Evolutionary conservation across 768 basidiomycete species (phyloP).

Genomic region (Leccinum aurantiacum): DNA sequence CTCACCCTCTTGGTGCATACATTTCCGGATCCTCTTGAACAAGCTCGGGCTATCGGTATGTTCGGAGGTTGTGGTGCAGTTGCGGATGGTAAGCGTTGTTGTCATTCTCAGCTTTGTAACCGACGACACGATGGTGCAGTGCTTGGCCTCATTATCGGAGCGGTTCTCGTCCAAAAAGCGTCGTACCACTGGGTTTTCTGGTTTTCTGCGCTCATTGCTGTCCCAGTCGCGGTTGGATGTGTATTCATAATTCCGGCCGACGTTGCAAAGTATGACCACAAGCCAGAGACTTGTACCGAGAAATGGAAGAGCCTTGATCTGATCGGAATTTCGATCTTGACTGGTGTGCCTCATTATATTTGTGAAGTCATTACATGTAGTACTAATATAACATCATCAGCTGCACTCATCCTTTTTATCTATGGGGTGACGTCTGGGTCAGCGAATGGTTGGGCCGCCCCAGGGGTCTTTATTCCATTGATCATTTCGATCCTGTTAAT

Average conservation of each 20-base stretch:
- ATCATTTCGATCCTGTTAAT: constrained; percentile 43
- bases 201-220: constrained; percentile 41
- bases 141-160: constrained; percentile 44
- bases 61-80: constrained; percentile 48
- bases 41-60: constrained; percentile 47
- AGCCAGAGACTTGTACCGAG: not conserved
- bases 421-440: constrained; percentile 49
- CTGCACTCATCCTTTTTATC: constrained; percentile 39
- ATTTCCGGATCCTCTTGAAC: constrained; percentile 47
- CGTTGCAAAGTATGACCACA: constrained; percentile 1
- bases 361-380: not conserved
- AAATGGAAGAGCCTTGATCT: constrained; percentile 38
- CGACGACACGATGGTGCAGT: constrained; percentile 24
- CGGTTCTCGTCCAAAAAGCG: constrained; percentile 39
- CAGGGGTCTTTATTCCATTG: constrained; percentile 46
- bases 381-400: constrained; percentile 20
- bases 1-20: constrained; percentile 49
- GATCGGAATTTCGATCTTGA: constrained; percentile 39
- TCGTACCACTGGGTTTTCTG: constrained; percentile 56
- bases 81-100: constrained; percentile 38
- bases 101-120: not conserved
- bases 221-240: constrained; percentile 32
- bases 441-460: constrained; percentile 47
- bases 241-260: constrained; percentile 37
- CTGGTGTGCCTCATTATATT: constrained; percentile 26